phyloP scores from a whole-genome alignment of 1,139 yeast genomes.

The Candida albicans region DNA sequence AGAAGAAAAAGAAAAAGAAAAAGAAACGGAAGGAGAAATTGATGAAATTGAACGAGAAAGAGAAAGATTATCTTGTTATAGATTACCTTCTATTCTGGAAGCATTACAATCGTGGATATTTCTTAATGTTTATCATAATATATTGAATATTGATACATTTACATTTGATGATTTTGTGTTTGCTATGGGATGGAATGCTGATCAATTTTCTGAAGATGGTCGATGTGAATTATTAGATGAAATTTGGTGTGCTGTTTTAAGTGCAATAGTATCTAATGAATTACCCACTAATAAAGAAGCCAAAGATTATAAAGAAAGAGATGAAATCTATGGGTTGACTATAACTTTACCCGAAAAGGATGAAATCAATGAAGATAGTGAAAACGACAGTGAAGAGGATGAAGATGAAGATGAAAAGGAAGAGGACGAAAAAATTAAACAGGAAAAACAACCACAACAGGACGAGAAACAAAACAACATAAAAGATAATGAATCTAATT shows the following conservation, averaged over 20 bases:
- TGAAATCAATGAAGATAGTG: slow-evolving; percentile 17
- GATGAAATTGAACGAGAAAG: slow-evolving; percentile 17
- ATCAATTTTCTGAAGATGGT: slow-evolving; percentile 43
- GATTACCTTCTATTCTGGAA: slow-evolving; percentile 29
- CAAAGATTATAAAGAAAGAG: slow-evolving; percentile 26
- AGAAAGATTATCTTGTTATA: slow-evolving; percentile 18
- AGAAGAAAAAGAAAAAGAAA: slow-evolving; percentile 28
- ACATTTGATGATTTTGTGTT: slow-evolving; percentile 78
- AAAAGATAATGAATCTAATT: no score
- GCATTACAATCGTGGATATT: slow-evolving; percentile 75
- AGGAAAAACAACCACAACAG: slow-evolving; percentile 11
- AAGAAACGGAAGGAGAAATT: slow-evolving; percentile 24
- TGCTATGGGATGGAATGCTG: slow-evolving; percentile 57
- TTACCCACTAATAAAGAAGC: slow-evolving; percentile 26
- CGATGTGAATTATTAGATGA: slow-evolving; percentile 64
- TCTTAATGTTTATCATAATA: slow-evolving; percentile 66
- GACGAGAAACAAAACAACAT: no score
- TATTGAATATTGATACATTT: slow-evolving; percentile 65
- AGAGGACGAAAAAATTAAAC: slow-evolving; percentile 5
- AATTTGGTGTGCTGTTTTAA: slow-evolving; percentile 65
- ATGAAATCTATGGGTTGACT: slow-evolving; percentile 35
- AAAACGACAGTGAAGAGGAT: slow-evolving; percentile 15
- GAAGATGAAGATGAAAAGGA: slow-evolving; percentile 18
- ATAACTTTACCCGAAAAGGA: slow-evolving; percentile 42
- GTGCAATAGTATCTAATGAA: slow-evolving; percentile 44